Conservation (phyloP, 305 asterid genomes). For the Plantago lanceolata region DNA sequence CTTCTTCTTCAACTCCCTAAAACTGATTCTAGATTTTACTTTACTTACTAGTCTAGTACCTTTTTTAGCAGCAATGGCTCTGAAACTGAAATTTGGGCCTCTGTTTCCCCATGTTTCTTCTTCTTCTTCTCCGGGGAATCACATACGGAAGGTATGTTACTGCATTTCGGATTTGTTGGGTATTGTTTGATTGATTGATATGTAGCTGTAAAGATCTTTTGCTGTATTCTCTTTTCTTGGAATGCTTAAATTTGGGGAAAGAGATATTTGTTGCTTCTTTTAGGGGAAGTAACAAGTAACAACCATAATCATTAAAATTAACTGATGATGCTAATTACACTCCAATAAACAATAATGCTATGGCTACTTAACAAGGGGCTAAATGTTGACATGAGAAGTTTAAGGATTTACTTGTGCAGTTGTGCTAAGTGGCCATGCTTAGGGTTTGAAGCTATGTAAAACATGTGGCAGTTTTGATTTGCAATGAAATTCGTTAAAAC, state of each 20-base stretch:
- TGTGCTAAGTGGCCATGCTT: no score
- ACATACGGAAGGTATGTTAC: constrained; percentile 26
- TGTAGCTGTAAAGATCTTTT: not conserved
- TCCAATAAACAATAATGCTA: no score
- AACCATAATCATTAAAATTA: not conserved
- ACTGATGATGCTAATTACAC: no score
- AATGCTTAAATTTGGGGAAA: constrained; percentile 2
- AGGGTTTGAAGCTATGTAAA: no score
- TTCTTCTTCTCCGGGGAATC: constrained; percentile 26
- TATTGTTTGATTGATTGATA: not conserved
- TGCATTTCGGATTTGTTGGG: not conserved
- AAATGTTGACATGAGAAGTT: not conserved
- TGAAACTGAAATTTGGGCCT: constrained; percentile 15
- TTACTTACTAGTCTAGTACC: not conserved
- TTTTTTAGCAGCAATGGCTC: constrained; percentile 4
- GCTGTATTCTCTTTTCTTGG: not conserved
- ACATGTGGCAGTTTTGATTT: no score
- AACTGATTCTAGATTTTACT: not conserved
- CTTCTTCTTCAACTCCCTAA: not conserved
- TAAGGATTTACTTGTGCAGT: no score
- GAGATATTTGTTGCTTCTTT: constrained; percentile 8
- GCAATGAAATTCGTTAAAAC: no score
- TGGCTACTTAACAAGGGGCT: no score
- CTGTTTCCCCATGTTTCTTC: constrained; percentile 30
- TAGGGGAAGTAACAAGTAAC: not conserved